Conservation (phyloP, 2,329 filamentous ascomycete species). For the Penicillium fuscoglaucum region DNA sequence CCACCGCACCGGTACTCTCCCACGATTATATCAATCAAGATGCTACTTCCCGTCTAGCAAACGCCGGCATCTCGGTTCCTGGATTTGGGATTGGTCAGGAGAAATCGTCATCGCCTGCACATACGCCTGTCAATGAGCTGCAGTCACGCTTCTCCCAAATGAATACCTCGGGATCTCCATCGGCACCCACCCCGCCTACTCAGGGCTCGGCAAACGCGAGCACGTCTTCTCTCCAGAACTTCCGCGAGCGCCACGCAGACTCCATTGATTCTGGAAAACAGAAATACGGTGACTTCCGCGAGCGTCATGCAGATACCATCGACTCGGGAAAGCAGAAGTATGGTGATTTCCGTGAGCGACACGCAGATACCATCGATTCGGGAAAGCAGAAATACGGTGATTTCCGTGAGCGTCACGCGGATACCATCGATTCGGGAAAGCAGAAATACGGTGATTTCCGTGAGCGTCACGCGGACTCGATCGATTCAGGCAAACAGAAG, state of each 20-base stretch:
- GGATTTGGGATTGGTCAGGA: constrained; percentile 67
- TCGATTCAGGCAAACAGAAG: constrained; percentile 59
- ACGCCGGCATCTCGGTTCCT: constrained; percentile 75
- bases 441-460: constrained; percentile 58
- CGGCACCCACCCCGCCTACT: constrained; percentile 33
- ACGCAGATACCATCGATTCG: constrained; percentile 60
- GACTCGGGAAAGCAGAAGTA: constrained; percentile 24
- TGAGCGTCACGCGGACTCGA: constrained; percentile 69
- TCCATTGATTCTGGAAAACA: constrained; percentile 47
- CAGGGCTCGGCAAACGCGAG: constrained; percentile 58
- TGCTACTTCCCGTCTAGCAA: constrained; percentile 66
- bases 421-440: constrained; percentile 50
- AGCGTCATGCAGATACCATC: constrained; percentile 67
- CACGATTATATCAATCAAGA: constrained; percentile 55
- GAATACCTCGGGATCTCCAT: constrained; percentile 39
- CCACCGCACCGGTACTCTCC: constrained; percentile 41
- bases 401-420: constrained; percentile 62
- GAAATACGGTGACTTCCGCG: constrained; percentile 60
- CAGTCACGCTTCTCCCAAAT: constrained; percentile 66
- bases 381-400: constrained; percentile 44
- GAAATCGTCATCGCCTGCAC: constrained; percentile 26
- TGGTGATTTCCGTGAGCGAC: constrained; percentile 66
- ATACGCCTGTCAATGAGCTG: constrained; percentile 61
- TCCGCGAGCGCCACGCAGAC: constrained; percentile 64
- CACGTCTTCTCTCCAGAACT: constrained; percentile 43